Evolutionary conservation across 163 green algal species (phyloP), one percentile per base, ranked within the genome.

Genomic region (Chloroidium sp.): DNA sequence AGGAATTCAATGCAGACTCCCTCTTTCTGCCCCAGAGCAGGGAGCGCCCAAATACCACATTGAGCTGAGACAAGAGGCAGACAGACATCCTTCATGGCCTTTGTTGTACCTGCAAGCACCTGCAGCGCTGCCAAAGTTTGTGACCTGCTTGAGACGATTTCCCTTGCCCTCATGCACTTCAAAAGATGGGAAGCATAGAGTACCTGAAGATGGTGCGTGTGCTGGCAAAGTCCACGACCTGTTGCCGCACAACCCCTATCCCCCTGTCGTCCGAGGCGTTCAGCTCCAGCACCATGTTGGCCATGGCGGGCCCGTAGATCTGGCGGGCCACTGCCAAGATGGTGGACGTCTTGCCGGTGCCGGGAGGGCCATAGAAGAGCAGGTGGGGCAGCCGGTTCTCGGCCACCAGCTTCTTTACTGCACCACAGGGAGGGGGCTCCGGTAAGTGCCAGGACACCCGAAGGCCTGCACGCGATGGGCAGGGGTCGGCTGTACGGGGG

Each of bases 281-380:
- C 0, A 99, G 90, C 89, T 99, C 96, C 80, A 99, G 85, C 0
- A 91, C 94, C 96, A 99, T 99, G 81, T 76, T 92, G 78, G 14
- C 77, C 76, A 95, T 85, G 13, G 82, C 81, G 1, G 69, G 77
- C 61, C 94, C 96, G 80, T 98, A 99, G 12, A 99, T 93, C 84
- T 97, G 87, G 0, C 93, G 85, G 4, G 97, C 97, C 3, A 99
- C 90, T 0, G 96, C 94, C 69, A 98, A 86, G 80, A 97, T 93
- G 76, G 93, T 98, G 80, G 92, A 96, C 0, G 95, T 98, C 82
- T 99, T 99, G 61, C 97, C 97, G 6, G 97, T 99, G 6, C 97
- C 97, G 12, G 97, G 97, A 0, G 97, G 97, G 0, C 97, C 97
- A 83, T 99, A 99, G n/a, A 99, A 91, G 76, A 99, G 90, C 82